Base-by-base conservation (phyloP, 495 filamentous ascomycete genomes). In the Amorphotheca resinae region DNA sequence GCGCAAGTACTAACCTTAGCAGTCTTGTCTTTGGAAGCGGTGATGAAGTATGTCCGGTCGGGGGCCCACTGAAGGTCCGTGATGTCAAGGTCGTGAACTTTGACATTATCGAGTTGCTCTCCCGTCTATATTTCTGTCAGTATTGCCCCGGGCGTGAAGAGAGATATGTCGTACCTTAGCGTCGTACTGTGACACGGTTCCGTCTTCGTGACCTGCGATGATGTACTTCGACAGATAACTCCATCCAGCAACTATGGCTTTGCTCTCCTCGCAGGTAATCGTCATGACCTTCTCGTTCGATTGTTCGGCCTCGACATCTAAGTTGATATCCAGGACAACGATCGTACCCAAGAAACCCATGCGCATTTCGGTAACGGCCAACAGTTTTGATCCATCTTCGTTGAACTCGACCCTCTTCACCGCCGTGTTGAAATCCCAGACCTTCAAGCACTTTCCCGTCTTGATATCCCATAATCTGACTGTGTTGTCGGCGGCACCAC, bases 11-110 rank as follows among this genome's bases (percentile, higher is more conserved):
- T 25, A 68, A 87, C 83, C 74, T 93, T 94, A 44, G 91, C 84
- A 40, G 82, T 82, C 72, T 96, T 96, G 72, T 98, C 91, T 64
- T 95, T 96, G 46, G 82, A 93, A 42, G 89, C 79, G 37, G 93
- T 96, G 66, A 98, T 87, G 66, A 95, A 95, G 66, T 94, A 93
- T 50, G 91, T 93, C 50, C 91, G 77, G 70, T 98, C 91, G 21
- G 73, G 67, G 31, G 86, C 77, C 82, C 89, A 95, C 64, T 98
- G 93, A 34, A 98, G 75, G 61, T 98, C 91, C 48, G 82, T 93
- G 53, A 98, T 84, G 65, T 87, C 84, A 35, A 75, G 68, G 62
- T 94, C 86, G 70, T 95, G 89, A 45, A 76, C 80, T 50, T 79
- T 74, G 56, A 79, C 66, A 61, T 81, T 87, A 66, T 83, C 71